phyloP scores from a whole-genome alignment of 768 basidiomycete species.

The Suillus paluster region DNA sequence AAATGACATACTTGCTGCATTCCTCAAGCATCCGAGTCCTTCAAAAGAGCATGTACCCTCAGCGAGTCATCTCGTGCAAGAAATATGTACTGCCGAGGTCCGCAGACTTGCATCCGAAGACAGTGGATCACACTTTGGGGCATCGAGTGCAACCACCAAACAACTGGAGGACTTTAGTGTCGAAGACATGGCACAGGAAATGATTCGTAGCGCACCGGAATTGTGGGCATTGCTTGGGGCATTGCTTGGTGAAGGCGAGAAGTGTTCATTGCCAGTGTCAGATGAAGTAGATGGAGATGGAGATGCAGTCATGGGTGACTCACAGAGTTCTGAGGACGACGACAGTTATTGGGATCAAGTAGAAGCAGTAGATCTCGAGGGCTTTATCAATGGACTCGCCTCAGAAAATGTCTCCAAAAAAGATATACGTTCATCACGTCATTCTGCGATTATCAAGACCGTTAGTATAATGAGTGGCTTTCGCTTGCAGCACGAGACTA shows the following conservation, averaged over 20 bases:
- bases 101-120: conserved; percentile 1
- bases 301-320: neutral
- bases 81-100: neutral
- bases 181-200: conserved; percentile 15
- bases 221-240: conserved; percentile 14
- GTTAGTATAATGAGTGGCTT: too few relatives aligned
- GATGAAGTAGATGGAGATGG: neutral
- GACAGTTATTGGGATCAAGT: conserved; percentile 8
- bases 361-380: conserved; percentile 10
- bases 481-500: too few relatives aligned
- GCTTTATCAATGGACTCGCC: conserved; percentile 7
- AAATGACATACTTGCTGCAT: neutral
- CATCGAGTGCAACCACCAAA: conserved; percentile 1
- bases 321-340: neutral
- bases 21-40: neutral
- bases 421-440: too few relatives aligned
- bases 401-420: too few relatives aligned
- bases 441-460: too few relatives aligned
- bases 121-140: conserved; percentile 18
- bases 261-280: neutral
- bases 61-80: neutral
- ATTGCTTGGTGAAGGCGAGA: neutral
- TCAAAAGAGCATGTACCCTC: neutral
- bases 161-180: conserved; percentile 17
- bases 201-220: conserved; percentile 9